Base-by-base conservation (phyloP, 257 asterid genomes). In the Jasminum sambac region DNA sequence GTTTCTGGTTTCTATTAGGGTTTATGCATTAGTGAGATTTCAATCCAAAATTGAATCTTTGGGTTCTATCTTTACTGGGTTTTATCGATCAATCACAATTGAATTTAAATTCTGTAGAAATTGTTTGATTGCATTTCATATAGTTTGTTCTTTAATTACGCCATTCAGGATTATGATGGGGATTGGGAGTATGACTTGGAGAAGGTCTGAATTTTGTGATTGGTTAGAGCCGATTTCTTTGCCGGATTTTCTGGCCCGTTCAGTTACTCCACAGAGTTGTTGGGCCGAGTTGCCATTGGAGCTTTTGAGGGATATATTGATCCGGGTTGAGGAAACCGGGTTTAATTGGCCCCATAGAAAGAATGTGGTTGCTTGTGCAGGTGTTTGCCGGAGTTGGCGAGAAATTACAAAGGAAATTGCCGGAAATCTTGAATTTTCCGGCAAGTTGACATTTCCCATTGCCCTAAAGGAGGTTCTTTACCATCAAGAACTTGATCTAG, bases 341-440 rank as follows among this genome's bases (percentile, higher is more conserved):
- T 58, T 74, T 63, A 68, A 77, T 4, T 95, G 99, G 98, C 98
- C 90, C 26, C 78, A 67, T 5, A 74, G 99, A 50, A 88, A 80
- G 87, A 79, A 84, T 82, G 96, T 91, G 73, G 92, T 89, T 83
- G 84, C 94, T 52, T 95, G 98, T 82, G 96, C 96, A 50, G 99
- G 99, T 72, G 98, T 94, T 78, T 93, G 99, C 74, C 83, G 89
- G 82, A 89, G 89, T 80, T 95, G 99, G 99, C 91, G 99, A 67
- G 98, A 87, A 17, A 88, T 85, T 13, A 83, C 87, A 90, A 95
- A 86, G 69, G 98, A 95, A 66, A 84, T 85, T 58, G 96, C 90
- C 2, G 82, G 61, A 64, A 86, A 77, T 39, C 84, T 93, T 14
- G 93, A 95, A 74, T 75, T 70, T 67, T 91, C 93, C 38, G 87